Base-by-base conservation (phyloP, 106 monocot genomes). In the Dendrobium huoshanense region DNA sequence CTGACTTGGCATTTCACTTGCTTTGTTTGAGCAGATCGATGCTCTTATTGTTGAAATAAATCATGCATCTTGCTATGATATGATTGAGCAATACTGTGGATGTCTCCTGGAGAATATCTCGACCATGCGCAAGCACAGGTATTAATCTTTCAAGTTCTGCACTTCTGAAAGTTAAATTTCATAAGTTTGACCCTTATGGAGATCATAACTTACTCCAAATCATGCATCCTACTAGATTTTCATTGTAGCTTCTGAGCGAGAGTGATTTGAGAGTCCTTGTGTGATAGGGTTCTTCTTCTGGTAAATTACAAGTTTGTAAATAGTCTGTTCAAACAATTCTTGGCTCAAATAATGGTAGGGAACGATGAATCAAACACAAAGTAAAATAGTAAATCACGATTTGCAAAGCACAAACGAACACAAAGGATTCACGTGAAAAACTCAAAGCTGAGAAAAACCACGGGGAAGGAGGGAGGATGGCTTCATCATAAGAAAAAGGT, bases 61-160 rank as follows among this genome's bases (percentile, higher is more conserved):
- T 77, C 85, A 78, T 17, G 41, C 86, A 56, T 80, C 87, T 41
- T 95, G 94, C 88, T 95, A 95, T 78, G 90, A 92, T 78, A 88
- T 90, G 80, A 88, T 95, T 37, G 90, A 92, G 78, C 67, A 87
- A 41, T 92, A 73, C 75, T 95, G 92, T 37, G 85, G 86, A 41
- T 51, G 41, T 47, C 75, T 95, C 48, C 67, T 80, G 54, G 80
- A 72, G 48, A 85, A 87, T 51, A 90, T 95, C 67, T 61, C 89
- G 27, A 18, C 17, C 67, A 64, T 95, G 29, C 82, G 88, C 31
- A 95, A 95, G 77, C 83, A 90, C 48, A 95, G 87, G 94, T 94
- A 89, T 24, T 33, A 75, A 20, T 20, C 74, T 44, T 75, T 44
- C 31, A 44, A 15, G 13, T 17, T 20, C n/a, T 72, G 13, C 51